phyloP scores from a whole-genome alignment of 2,329 filamentous ascomycete genomes.

The Aspergillus awamori region DNA sequence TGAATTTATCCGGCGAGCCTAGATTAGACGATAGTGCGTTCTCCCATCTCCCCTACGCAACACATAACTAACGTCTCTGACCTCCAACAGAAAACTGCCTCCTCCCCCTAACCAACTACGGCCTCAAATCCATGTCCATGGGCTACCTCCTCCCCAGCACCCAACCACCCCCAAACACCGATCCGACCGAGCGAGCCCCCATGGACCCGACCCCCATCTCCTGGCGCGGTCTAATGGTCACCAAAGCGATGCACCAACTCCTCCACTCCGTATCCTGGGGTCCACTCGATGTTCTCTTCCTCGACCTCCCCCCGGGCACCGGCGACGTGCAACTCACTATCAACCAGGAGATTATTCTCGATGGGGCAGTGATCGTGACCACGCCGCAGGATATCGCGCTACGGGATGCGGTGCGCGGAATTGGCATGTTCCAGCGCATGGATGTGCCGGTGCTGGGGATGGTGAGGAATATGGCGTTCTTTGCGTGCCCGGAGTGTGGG shows the following conservation, averaged over 20 bases:
- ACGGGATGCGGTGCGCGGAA: constrained; percentile 87
- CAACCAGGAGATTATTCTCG: constrained; percentile 87
- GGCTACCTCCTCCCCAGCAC: constrained; percentile 50
- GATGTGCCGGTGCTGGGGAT: constrained; percentile 77
- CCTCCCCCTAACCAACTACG: constrained; percentile 88
- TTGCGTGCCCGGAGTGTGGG: constrained; percentile 76
- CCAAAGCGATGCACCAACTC: constrained; percentile 94
- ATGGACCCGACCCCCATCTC: constrained; percentile 72
- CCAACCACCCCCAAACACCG: constrained; percentile 23
- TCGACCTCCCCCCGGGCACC: constrained; percentile 91
- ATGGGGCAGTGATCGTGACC: constrained; percentile 81
- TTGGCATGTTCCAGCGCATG: constrained; percentile 90
- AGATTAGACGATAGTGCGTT: constrained; percentile 70
- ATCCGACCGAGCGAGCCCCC: constrained; percentile 32
- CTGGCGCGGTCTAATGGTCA: constrained; percentile 96
- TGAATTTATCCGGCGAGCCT: constrained; percentile 80
- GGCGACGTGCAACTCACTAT: constrained; percentile 97
- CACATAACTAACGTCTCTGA: not conserved
- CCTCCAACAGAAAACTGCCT: constrained; percentile 56
- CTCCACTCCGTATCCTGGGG: constrained; percentile 96
- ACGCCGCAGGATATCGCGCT: constrained; percentile 93
- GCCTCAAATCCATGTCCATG: constrained; percentile 98
- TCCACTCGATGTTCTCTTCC: constrained; percentile 79
- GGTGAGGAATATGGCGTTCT: constrained; percentile 89
- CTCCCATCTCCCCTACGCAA: not conserved